Evolutionary conservation across 1,139 yeast genomes (phyloP).

Genomic region (Wickerhamomyces sp.): DNA sequence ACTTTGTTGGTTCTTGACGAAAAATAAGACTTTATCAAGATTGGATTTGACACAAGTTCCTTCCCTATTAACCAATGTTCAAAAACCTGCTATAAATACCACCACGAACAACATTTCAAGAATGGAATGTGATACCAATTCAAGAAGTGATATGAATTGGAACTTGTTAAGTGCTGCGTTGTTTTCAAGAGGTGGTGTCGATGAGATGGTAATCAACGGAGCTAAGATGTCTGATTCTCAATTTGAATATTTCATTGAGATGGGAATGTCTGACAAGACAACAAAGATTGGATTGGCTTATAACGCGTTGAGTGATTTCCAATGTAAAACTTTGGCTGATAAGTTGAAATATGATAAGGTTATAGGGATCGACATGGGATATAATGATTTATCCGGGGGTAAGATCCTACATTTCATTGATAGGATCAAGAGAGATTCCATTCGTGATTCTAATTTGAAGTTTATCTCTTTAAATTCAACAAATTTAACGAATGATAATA

Average conservation of each 20-base stretch:
- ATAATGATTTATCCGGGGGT: slow-evolving; percentile 59
- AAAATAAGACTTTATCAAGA: slow-evolving; percentile 49
- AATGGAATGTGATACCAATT: slow-evolving; percentile 54
- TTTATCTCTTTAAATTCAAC: slow-evolving; percentile 51
- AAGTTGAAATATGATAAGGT: slow-evolving; percentile 12
- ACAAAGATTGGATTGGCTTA: slow-evolving; percentile 63
- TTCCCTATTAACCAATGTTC: slow-evolving; percentile 49
- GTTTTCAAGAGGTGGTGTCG: slow-evolving; percentile 66
- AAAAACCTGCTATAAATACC: slow-evolving; percentile 38
- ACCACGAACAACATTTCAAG: slow-evolving; percentile 31
- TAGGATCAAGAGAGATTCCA: slow-evolving; percentile 26
- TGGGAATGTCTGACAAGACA: slow-evolving; percentile 49
- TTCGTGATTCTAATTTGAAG: slow-evolving; percentile 28
- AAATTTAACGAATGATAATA: slow-evolving; percentile 30
- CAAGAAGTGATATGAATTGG: slow-evolving; percentile 76
- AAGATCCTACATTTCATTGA: slow-evolving; percentile 48
- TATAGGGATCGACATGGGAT: slow-evolving; percentile 64
- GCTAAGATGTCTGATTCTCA: slow-evolving; percentile 55
- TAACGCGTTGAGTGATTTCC: slow-evolving; percentile 49
- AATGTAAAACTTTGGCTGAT: slow-evolving; percentile 43
- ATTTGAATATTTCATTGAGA: slow-evolving; percentile 51
- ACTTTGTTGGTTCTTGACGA: slow-evolving; percentile 63
- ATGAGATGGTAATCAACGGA: slow-evolving; percentile 65
- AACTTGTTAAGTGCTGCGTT: slow-evolving; percentile 62
- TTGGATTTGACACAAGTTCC: slow-evolving; percentile 73